Base-by-base conservation (phyloP, 225 moss, liverwort and hornwort species). In the Rhytidiadelphus loreus region DNA sequence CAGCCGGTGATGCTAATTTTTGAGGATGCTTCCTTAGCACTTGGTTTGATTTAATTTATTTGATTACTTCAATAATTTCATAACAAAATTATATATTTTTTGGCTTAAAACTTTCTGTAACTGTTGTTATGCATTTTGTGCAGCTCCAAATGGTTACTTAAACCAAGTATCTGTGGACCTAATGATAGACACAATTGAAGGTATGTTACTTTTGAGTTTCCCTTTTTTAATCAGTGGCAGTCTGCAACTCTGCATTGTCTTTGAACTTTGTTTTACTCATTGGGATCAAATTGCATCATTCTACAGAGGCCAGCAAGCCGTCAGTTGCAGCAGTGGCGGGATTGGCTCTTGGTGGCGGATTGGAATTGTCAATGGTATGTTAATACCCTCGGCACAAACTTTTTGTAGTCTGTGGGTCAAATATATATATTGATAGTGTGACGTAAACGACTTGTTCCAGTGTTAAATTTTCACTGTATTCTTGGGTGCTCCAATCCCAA, bases 321-420 rank as follows among this genome's bases (percentile, higher is more conserved):
- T 97, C 99, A 68, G 99, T 99, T 79, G 99, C 99, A 88, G 97
- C 99, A 87, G 96, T 97, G 89, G 93, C 96, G 88, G 97, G 97
- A 74, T 93, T 99, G 89, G 99, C 99, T 69, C 97, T 99, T 91
- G 99, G 99, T 88, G 99, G 99, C 84, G 99, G 99, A 66, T 93
- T 99, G 92, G 99, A 99, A 91, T 93, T 99, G 88, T 93, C 99
- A 80, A 99, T 99, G 99, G 98, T 97, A 88, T 81, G 86, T 88
- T 48, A 71, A 75, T 65, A n/a, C 43, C 44, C 63, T 81, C 43
- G 25, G 65, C 28, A 32, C 58, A 79, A 52, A 7, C 39, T 84
- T 70, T 55, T 18, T 68, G 43, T 75, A 71, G 55, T 61, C 46
- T 79, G 48, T 46, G 78, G 48, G 33, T 16, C 30, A 76, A 12